Evolutionary conservation across 2,329 filamentous ascomycete genomes (phyloP).

Genomic region (Nemania diffusa): DNA sequence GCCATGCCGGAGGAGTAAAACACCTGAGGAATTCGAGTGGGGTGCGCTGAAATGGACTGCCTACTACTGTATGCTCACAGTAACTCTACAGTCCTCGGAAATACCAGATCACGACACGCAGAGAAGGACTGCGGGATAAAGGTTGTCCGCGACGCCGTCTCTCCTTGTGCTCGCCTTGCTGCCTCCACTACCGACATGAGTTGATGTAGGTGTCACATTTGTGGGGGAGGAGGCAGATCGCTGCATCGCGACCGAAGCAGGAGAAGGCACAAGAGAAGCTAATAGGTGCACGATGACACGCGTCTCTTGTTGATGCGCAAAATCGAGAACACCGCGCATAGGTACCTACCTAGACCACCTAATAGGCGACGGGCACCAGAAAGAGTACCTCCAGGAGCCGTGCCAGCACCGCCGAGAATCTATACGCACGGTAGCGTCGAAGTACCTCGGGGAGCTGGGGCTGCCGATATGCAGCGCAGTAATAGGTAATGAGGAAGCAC

Average conservation of each 20-base stretch:
- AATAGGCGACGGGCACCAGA: background rate
- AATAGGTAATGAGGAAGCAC: slow-evolving; percentile 5
- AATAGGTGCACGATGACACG: slow-evolving; percentile 31
- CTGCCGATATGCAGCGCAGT: slow-evolving; percentile 8
- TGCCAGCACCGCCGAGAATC: slow-evolving; percentile 8
- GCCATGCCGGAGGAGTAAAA: slow-evolving; percentile 8
- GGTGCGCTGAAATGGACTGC: background rate
- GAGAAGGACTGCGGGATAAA: slow-evolving; percentile 2
- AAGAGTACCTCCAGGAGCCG: slow-evolving; percentile 17
- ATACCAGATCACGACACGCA: background rate
- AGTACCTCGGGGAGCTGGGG: slow-evolving; percentile 12
- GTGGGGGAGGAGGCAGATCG: slow-evolving; percentile 27
- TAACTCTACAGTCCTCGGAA: too few species aligned
- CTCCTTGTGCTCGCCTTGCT: slow-evolving; percentile 3
- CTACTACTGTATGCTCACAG: background rate
- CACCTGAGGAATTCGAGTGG: background rate
- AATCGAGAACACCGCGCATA: too few species aligned
- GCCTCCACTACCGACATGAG: slow-evolving; percentile 32
- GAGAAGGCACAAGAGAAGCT: slow-evolving; percentile 15
- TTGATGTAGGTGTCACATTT: slow-evolving; percentile 25
- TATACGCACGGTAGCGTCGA: slow-evolving; percentile 22
- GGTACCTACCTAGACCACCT: too few species aligned
- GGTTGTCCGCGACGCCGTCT: slow-evolving; percentile 6
- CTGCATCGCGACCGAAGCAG: slow-evolving; percentile 24
- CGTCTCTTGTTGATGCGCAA: slow-evolving; percentile 27